Conservation (phyloP, 2,329 filamentous ascomycete species). For the Teratosphaeria destructans region DNA sequence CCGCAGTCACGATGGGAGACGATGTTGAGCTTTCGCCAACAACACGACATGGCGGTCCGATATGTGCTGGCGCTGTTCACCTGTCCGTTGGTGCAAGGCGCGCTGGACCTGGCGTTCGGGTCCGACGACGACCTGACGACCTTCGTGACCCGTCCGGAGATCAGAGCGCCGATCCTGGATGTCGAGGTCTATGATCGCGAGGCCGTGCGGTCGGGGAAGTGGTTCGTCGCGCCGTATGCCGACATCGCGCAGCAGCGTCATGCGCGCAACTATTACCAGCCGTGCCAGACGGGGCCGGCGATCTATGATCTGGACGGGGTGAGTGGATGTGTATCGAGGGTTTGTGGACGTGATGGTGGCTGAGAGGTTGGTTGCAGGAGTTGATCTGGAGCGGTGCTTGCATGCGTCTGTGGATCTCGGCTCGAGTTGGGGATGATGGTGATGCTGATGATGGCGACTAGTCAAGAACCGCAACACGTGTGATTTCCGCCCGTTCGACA, state of each 20-base stretch:
- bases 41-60: neutral
- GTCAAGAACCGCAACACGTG: neutral
- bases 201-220: neutral
- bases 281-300: neutral
- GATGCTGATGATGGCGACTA: neutral
- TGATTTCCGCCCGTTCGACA: neutral
- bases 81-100: neutral
- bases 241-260: neutral
- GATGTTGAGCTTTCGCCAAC: neutral
- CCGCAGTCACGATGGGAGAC: neutral
- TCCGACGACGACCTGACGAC: neutral
- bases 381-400: conserved; percentile 1
- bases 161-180: neutral
- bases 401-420: neutral
- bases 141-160: conserved; percentile 1
- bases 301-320: conserved; percentile 1
- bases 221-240: conserved; percentile 1
- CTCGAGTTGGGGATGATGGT: neutral
- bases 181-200: neutral
- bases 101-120: neutral
- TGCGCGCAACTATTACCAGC: neutral
- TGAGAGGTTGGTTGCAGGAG: neutral
- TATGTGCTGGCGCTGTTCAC: neutral
- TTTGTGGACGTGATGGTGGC: neutral
- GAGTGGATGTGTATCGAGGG: neutral